Evolutionary conservation across 495 filamentous ascomycete genomes (phyloP).

Genomic region (Xylona heveae): DNA sequence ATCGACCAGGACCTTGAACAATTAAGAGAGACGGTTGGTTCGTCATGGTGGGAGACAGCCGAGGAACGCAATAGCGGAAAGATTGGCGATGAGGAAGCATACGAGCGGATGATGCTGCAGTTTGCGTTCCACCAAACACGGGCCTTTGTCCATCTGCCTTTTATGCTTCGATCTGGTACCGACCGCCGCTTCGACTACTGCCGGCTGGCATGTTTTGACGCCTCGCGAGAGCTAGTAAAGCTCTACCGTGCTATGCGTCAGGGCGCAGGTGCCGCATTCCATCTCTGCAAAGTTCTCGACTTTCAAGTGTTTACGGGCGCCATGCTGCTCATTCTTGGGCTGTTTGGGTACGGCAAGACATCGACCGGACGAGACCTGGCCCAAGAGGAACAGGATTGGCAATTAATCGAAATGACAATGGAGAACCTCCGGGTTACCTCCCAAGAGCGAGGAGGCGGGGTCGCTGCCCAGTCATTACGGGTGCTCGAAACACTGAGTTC

Average conservation of each 20-base stretch:
- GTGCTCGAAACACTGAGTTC: constrained; percentile 19
- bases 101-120: constrained; percentile 20
- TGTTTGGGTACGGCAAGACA: constrained; percentile 19
- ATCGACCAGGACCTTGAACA: constrained; percentile 27
- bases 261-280: constrained; percentile 13
- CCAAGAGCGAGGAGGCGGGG: constrained; percentile 20
- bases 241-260: constrained; percentile 23
- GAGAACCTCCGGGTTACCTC: constrained; percentile 20
- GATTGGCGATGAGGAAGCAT: constrained; percentile 10
- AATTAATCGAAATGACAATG: constrained; percentile 19
- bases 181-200: constrained; percentile 21
- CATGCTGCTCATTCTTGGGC: constrained; percentile 25
- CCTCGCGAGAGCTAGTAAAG: constrained; percentile 23
- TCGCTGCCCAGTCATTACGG: constrained; percentile 24
- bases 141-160: constrained; percentile 29
- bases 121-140: constrained; percentile 24
- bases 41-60: constrained; percentile 11
- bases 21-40: constrained; percentile 17
- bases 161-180: constrained; percentile 26
- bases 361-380: constrained; percentile 5
- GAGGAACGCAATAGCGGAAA: constrained; percentile 5
- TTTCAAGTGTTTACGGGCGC: constrained; percentile 31
- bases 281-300: constrained; percentile 30
- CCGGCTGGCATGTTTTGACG: constrained; percentile 21
- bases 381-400: constrained; percentile 24